Base-by-base conservation (phyloP, 176 grass and related monocot genomes). In the Phragmites australis region DNA sequence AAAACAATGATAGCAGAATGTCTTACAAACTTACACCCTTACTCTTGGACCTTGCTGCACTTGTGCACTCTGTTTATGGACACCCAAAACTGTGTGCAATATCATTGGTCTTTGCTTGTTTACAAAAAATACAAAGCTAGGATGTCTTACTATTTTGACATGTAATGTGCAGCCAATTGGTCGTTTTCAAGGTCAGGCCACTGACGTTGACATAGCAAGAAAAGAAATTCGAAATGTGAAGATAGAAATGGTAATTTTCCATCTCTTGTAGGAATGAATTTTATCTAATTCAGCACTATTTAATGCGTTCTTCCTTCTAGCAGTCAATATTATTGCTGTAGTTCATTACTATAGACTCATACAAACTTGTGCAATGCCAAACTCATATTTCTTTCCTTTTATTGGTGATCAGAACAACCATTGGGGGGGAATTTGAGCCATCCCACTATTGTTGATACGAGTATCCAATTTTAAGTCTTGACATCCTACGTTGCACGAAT, bases 191-290 rank as follows among this genome's bases (percentile, higher is more conserved):
- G 92, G 92, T 41, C 89, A 90, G 61, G 90, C 92, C 1, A 90
- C 82, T 84, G 92, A 92, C 34, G 90, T 92, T 78, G 89, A 94
- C 72, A 83, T 90, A 87, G 95, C 95, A 69, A 94, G 87, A 86
- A 94, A 93, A 63, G 90, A 94, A 92, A 93, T 97, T 31, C 91
- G 81, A 87, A 94, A 89, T 82, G 88, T 97, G 86, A 97, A 97
- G 84, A 80, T 85, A 76, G 87, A 92, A 90, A 90, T 97, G 95
- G 95, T 97, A n/a, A 97, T 37, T 77, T 53, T 34, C 49, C 13
- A 14, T 5, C n/a, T 40, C 45, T 51, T 78, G 9, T 41, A 75
- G 45, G 39, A 3, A 39, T 77, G 25, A 76, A 82, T 81, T 76
- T 27, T n/a, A 77, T 63, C 40, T 55, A 66, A 31, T 58, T 54